Percentiles rank a stretch among this genome's conserved stretches.
These are phyloP conservation scores for Ceratobasidium sp. DNA, from an alignment of 1,284 basidiomycete genomes.

Conservation along the genomic window DNA sequence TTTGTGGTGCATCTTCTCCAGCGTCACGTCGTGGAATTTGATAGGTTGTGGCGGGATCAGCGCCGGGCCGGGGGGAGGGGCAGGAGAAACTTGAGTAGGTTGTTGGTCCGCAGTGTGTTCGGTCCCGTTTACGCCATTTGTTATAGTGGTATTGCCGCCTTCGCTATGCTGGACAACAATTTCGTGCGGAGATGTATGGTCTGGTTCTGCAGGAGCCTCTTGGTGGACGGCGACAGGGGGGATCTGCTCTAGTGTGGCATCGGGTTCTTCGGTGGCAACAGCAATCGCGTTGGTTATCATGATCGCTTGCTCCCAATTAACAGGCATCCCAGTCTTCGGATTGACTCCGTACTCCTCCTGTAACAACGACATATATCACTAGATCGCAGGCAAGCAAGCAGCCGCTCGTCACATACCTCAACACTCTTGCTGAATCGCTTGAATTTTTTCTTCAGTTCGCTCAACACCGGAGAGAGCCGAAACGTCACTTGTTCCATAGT, in stretches of 20 bases:
- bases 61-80: conserved; percentile 49
- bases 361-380: not conserved
- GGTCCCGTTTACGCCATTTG: conserved; percentile 47
- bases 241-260: not conserved
- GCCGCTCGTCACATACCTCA: conserved; percentile 60
- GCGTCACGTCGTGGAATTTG: conserved; percentile 78
- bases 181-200: not conserved
- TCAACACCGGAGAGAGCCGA: conserved; percentile 84
- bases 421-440: conserved; percentile 88
- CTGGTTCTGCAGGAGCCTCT: not conserved
- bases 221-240: not conserved
- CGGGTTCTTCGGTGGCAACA: not conserved
- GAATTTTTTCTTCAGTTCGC: conserved; percentile 91
- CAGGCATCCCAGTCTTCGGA: conserved; percentile 47
- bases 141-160: conserved; percentile 11
- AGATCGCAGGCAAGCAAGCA: conserved; percentile 13
- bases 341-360: conserved; percentile 79
- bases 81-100: conserved; percentile 49
- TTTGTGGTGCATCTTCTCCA: conserved; percentile 89
- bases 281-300: not conserved
- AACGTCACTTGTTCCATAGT: conserved; percentile 86
- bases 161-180: not conserved
- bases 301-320: not conserved
- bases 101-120: conserved; percentile 29
- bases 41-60: conserved; percentile 42